These are phyloP conservation scores for Schizophyllum amplum DNA, from an alignment of 1,284 basidiomycete genomes.

Conservation along the genomic window DNA sequence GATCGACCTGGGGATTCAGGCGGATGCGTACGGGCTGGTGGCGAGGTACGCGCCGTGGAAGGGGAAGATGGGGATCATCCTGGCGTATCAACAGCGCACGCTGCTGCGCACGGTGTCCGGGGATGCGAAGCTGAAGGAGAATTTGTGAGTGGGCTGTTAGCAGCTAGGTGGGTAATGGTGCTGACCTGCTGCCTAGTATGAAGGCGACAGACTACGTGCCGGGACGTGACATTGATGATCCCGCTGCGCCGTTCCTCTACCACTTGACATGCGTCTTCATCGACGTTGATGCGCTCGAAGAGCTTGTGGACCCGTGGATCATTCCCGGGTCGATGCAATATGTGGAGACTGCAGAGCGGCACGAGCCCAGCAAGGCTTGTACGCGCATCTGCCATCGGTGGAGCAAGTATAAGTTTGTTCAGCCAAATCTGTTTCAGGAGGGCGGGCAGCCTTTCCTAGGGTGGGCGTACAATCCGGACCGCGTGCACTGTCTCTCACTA, in stretches of 20 bases:
- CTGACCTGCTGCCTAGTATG: neutral
- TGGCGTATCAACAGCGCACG: slow-evolving; percentile 40
- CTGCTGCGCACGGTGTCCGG: slow-evolving; percentile 9
- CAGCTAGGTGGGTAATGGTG: slow-evolving; percentile 1
- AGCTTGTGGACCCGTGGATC: slow-evolving; percentile 38
- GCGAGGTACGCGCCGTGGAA: slow-evolving; percentile 53
- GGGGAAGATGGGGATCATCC: slow-evolving; percentile 44
- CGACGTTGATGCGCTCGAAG: slow-evolving; percentile 41
- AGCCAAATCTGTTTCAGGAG: slow-evolving; percentile 37
- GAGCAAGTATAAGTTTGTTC: slow-evolving; percentile 30
- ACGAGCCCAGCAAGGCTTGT: slow-evolving; percentile 26
- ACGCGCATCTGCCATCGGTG: slow-evolving; percentile 31
- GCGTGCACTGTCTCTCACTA: slow-evolving; percentile 33
- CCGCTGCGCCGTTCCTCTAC: slow-evolving; percentile 40
- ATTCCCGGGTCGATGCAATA: slow-evolving; percentile 32
- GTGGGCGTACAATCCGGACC: slow-evolving; percentile 33
- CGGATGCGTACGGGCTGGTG: slow-evolving; percentile 50
- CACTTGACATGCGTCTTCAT: slow-evolving; percentile 41
- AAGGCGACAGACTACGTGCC: slow-evolving; percentile 27
- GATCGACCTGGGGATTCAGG: slow-evolving; percentile 28
- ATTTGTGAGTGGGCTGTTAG: no score
- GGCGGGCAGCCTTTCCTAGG: slow-evolving; percentile 36
- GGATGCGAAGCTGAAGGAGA: slow-evolving; percentile 9
- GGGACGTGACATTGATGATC: slow-evolving; percentile 36
- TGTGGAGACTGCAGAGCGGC: slow-evolving; percentile 24